phyloP scores from a whole-genome alignment of 2,329 filamentous ascomycete genomes.

The Aspergillus alliaceus region DNA sequence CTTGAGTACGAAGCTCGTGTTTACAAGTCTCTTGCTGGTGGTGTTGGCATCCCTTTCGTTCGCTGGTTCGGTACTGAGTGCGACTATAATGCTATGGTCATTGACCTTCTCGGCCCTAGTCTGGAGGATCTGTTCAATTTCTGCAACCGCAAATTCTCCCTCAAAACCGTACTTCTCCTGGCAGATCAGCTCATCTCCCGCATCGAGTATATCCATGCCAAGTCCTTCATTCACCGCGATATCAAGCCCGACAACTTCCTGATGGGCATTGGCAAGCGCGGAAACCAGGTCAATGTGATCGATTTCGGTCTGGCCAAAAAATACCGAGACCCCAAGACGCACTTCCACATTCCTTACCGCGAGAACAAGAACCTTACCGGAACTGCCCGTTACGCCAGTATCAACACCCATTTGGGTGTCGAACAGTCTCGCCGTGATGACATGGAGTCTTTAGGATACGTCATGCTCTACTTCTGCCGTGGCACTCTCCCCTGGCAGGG shows the following conservation, averaged over 20 bases:
- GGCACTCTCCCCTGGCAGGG: slow-evolving; percentile 99
- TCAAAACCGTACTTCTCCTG: slow-evolving; percentile 95
- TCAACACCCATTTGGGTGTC: slow-evolving; percentile 97
- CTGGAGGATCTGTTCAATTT: slow-evolving; percentile 99
- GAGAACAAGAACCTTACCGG: slow-evolving; percentile 99
- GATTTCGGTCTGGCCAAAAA: slow-evolving; percentile 99
- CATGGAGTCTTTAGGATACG: slow-evolving; percentile 98
- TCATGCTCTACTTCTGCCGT: slow-evolving; percentile 99
- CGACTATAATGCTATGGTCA: slow-evolving; percentile 99
- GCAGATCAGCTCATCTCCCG: slow-evolving; percentile 98
- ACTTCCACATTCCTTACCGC: slow-evolving; percentile 99
- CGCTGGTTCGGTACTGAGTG: slow-evolving; percentile 99
- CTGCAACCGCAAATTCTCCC: slow-evolving; percentile 98
- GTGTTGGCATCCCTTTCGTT: slow-evolving; percentile 97
- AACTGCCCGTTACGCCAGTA: slow-evolving; percentile 96
- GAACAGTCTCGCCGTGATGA: slow-evolving; percentile 99
- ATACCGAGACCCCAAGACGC: slow-evolving; percentile 98
- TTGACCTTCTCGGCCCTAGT: slow-evolving; percentile 92
- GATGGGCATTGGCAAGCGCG: slow-evolving; percentile 98
- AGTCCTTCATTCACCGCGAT: slow-evolving; percentile 98
- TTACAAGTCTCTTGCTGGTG: slow-evolving; percentile 81
- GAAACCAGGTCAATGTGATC: slow-evolving; percentile 99
- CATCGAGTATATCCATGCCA: slow-evolving; percentile 99
- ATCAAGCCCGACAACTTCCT: slow-evolving; percentile 99
- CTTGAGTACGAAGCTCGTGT: slow-evolving; percentile 98